Conservation (phyloP, 148 eudicot species). For the Chenopodium quinoa region DNA sequence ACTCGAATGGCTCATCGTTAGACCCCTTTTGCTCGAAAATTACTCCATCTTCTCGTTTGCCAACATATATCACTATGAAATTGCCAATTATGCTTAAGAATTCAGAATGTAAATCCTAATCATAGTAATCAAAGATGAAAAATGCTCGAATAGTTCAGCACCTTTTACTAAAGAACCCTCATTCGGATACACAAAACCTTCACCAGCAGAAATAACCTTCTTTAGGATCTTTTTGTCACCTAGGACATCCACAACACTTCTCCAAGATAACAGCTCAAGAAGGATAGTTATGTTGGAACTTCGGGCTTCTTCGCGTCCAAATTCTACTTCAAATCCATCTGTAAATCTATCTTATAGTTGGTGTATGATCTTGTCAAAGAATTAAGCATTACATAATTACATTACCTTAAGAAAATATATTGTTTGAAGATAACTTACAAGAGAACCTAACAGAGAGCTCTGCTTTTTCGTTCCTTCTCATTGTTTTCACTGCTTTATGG, state of each 20-base stretch:
- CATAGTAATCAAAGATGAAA: neutral
- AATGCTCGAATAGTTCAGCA: neutral
- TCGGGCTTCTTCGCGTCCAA: constrained; percentile 2
- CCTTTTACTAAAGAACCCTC: constrained; percentile 48
- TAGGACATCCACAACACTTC: constrained; percentile 34
- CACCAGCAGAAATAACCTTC: constrained; percentile 34
- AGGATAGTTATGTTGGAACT: constrained; percentile 20
- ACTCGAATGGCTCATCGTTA: constrained; percentile 42
- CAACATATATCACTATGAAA: constrained; percentile 32
- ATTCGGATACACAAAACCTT: constrained; percentile 41
- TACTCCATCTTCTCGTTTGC: constrained; percentile 35
- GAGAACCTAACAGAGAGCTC: constrained; percentile 35
- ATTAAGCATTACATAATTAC: neutral
- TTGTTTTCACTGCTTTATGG: constrained; percentile 43
- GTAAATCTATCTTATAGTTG: constrained; percentile 6
- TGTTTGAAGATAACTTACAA: constrained; percentile 29
- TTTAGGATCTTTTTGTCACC: constrained; percentile 43
- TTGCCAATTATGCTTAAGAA: neutral
- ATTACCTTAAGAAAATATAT: neutral
- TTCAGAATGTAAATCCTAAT: neutral
- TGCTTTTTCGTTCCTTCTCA: constrained; percentile 46
- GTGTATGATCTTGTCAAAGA: neutral
- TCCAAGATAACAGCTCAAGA: constrained; percentile 48
- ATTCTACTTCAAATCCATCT: constrained; percentile 39
- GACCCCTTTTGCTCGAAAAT: constrained; percentile 38